Evolutionary conservation across 192 early-diverging fungal species (phyloP).

Genomic region (Endogone sp.): DNA sequence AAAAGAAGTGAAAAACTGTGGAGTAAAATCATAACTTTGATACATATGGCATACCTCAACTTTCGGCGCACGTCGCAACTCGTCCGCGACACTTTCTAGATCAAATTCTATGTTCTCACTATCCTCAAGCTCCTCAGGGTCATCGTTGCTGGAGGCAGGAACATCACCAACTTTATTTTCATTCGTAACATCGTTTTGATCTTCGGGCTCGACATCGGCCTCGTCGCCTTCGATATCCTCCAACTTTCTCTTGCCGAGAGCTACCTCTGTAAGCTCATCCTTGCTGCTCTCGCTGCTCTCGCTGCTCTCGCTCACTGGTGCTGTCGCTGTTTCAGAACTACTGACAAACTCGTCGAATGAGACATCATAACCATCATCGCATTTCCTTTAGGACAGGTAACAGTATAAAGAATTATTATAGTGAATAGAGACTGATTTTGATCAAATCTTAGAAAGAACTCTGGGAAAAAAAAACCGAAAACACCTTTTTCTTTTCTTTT

Average conservation of each 20-base stretch:
- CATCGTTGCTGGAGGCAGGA: conserved; percentile 10
- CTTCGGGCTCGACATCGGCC: conserved; percentile 1
- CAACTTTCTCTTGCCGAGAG: conserved; percentile 7
- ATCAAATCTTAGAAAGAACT: neutral
- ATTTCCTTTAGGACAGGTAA: neutral
- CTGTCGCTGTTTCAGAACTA: neutral
- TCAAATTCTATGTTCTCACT: conserved; percentile 15
- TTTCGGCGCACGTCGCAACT: conserved; percentile 4
- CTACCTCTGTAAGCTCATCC: conserved; percentile 4
- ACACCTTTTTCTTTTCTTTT: neutral
- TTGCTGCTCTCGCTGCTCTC: neutral
- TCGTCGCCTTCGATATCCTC: conserved; percentile 5
- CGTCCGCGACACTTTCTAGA: conserved; percentile 2
- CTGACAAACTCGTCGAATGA: neutral
- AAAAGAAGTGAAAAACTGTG: conserved; percentile 6
- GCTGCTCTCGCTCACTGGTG: neutral
- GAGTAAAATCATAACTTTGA: conserved; percentile 13
- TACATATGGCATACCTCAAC: conserved; percentile 14
- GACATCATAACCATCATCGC: neutral
- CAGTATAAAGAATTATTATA: neutral
- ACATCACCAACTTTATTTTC: conserved; percentile 3
- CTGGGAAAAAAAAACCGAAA: neutral
- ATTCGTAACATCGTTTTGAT: neutral
- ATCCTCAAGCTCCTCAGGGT: conserved; percentile 8
- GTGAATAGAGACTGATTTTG: neutral